Evolutionary conservation across 1,139 yeast species (phyloP).

Genomic region (Scheffersomyces lignicola): DNA sequence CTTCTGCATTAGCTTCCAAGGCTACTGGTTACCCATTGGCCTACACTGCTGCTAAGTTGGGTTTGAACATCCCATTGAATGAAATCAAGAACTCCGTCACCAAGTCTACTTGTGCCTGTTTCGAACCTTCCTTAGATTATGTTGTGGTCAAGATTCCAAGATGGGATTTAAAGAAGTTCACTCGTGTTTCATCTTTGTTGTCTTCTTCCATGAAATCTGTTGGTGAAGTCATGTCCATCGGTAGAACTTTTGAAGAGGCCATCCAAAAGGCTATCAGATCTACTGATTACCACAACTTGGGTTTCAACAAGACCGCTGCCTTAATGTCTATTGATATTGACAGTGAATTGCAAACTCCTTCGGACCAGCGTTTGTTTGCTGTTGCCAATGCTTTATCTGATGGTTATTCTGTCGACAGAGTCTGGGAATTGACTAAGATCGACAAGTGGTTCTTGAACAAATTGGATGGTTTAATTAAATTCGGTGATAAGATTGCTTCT

Average conservation of each 20-base stretch:
- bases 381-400: constrained; percentile 87
- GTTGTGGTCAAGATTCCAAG: constrained; percentile 98
- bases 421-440: constrained; percentile 88
- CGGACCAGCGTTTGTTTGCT: constrained; percentile 95
- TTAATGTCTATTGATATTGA: constrained; percentile 89
- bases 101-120: constrained; percentile 92
- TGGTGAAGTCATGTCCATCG: constrained; percentile 98
- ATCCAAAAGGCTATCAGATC: constrained; percentile 97
- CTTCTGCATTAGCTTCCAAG: constrained; percentile 97
- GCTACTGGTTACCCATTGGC: constrained; percentile 99
- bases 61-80: constrained; percentile 88
- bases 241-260: constrained; percentile 97
- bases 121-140: constrained; percentile 97
- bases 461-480: constrained; percentile 67
- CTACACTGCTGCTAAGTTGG: constrained; percentile 96
- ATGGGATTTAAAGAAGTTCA: constrained; percentile 97
- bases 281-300: constrained; percentile 91
- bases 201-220: constrained; percentile 98
- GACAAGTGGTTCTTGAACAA: constrained; percentile 97
- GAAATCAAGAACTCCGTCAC: constrained; percentile 94
- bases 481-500: constrained; percentile 62
- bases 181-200: constrained; percentile 83
- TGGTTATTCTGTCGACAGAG: constrained; percentile 89
- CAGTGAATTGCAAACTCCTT: constrained; percentile 87
- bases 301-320: constrained; percentile 86